Evolutionary conservation across 352 stramenopile species (phyloP).

Genomic region (Phytophthora tentaculata): DNA sequence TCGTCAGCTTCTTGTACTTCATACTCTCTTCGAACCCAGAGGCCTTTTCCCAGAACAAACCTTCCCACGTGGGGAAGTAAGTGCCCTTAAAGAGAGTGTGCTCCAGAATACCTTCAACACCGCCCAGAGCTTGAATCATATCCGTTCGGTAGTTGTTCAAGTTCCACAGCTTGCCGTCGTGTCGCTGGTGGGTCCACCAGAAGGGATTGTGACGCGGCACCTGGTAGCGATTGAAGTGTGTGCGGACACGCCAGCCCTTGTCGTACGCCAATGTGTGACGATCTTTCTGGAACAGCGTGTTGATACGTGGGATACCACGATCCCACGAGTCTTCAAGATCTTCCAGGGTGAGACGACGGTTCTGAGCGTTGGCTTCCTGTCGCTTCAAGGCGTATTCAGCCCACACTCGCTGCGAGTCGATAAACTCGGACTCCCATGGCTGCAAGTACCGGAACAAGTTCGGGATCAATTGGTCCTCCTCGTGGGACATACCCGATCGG

Average conservation of each 20-base stretch:
- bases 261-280: conserved; percentile 99
- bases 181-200: conserved; percentile 98
- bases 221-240: conserved; percentile 99
- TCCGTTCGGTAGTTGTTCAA: conserved; percentile 99
- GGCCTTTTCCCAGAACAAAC: conserved; percentile 99
- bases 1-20: conserved; percentile 99
- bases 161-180: conserved; percentile 99
- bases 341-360: conserved; percentile 98
- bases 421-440: conserved; percentile 98
- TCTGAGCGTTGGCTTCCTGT: conserved; percentile 99
- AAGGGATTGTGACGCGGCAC: conserved; percentile 98
- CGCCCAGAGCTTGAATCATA: conserved; percentile 99
- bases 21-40: conserved; percentile 95
- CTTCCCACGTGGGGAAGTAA: conserved; percentile 99
- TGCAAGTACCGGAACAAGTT: conserved; percentile 99
- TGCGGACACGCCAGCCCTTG: conserved; percentile 99
- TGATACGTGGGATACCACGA: conserved; percentile 97
- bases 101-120: conserved; percentile 99
- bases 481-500: conserved; percentile 95
- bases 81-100: conserved; percentile 99
- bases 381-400: conserved; percentile 99
- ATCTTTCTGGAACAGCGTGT: conserved; percentile 98
- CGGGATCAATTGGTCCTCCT: conserved; percentile 99
- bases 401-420: conserved; percentile 99
- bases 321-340: conserved; percentile 99